A percentile compares a stretch with the other conserved stretches of the same genome.
Evolutionary conservation across 108 stramenopile species (phyloP).

Genomic region (Conticribra weissflogii): DNA sequence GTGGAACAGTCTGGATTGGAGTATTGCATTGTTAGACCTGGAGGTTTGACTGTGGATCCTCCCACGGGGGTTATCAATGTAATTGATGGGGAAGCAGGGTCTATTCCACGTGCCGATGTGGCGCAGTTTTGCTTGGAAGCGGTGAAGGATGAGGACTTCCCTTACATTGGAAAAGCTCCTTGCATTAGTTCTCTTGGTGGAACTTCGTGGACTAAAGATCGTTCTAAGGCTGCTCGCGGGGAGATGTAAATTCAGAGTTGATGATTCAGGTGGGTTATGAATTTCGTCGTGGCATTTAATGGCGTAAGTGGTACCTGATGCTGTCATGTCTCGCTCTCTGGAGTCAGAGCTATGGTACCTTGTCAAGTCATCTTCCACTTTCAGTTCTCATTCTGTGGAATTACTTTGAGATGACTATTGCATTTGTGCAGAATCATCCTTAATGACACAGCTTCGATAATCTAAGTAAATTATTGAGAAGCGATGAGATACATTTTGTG

Average conservation of each 20-base stretch:
- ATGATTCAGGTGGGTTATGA: too few species aligned
- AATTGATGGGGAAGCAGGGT: conserved; percentile 95
- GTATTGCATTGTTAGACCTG: conserved; percentile 95
- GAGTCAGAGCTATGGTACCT: too few species aligned
- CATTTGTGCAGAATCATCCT: too few species aligned
- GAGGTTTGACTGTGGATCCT: conserved; percentile 93
- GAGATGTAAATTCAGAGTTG: conserved; percentile 32
- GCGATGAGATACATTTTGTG: too few species aligned
- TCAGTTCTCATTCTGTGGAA: too few species aligned
- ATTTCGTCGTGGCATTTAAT: too few species aligned
- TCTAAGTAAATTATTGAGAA: too few species aligned
- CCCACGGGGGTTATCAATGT: conserved; percentile 98
- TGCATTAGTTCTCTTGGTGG: conserved; percentile 96
- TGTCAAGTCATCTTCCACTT: too few species aligned
- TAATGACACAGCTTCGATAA: too few species aligned
- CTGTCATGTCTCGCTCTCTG: too few species aligned
- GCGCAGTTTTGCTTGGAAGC: conserved; percentile 96
- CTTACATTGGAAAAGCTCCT: conserved; percentile 91
- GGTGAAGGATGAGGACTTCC: conserved; percentile 85
- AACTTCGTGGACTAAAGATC: conserved; percentile 95
- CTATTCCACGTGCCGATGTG: conserved; percentile 95
- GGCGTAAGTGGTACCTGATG: too few species aligned
- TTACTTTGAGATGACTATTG: too few species aligned
- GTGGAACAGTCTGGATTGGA: conserved; percentile 84
- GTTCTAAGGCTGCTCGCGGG: conserved; percentile 81